Evolutionary conservation across 2,329 filamentous ascomycete genomes (phyloP).

Genomic region (Aspergillus tubingensis): DNA sequence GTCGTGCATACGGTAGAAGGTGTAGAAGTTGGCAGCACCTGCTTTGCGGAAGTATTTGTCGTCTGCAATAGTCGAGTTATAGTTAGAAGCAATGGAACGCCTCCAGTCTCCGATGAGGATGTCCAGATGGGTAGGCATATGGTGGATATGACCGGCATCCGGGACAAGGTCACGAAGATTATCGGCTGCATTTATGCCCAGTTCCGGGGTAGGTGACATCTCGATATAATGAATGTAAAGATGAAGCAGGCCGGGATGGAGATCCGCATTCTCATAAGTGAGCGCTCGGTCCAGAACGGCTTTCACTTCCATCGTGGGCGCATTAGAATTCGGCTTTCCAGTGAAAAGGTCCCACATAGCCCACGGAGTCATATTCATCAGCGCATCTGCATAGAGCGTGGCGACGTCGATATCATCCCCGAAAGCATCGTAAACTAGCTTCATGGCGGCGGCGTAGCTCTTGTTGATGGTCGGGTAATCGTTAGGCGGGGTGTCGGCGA

Average conservation of each 20-base stretch:
- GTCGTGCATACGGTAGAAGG: slow-evolving; percentile 28
- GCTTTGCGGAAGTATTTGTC: slow-evolving; percentile 62
- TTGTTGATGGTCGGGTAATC: slow-evolving; percentile 58
- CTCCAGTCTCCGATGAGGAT: slow-evolving; percentile 70
- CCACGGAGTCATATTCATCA: slow-evolving; percentile 68
- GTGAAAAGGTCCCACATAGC: slow-evolving; percentile 62
- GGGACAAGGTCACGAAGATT: slow-evolving; percentile 66
- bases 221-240: slow-evolving; percentile 76
- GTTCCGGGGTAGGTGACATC: slow-evolving; percentile 68
- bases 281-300: slow-evolving; percentile 61
- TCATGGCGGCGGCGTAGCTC: slow-evolving; percentile 64
- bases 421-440: slow-evolving; percentile 53
- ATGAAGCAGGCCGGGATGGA: slow-evolving; percentile 70
- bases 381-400: slow-evolving; percentile 62
- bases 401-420: slow-evolving; percentile 61
- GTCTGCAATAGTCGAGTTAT: slow-evolving; percentile 66
- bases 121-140: slow-evolving; percentile 78
- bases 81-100: slow-evolving; percentile 66
- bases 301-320: slow-evolving; percentile 60
- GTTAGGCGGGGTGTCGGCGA: slow-evolving; percentile 48
- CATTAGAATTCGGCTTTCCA: slow-evolving; percentile 55
- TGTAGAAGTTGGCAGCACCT: slow-evolving; percentile 69
- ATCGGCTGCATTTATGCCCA: slow-evolving; percentile 62
- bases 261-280: slow-evolving; percentile 43
- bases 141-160: slow-evolving; percentile 68